Evolutionary conservation across 1,284 basidiomycete genomes (phyloP).

Genomic region (Cryptococcus jaspeensis): DNA sequence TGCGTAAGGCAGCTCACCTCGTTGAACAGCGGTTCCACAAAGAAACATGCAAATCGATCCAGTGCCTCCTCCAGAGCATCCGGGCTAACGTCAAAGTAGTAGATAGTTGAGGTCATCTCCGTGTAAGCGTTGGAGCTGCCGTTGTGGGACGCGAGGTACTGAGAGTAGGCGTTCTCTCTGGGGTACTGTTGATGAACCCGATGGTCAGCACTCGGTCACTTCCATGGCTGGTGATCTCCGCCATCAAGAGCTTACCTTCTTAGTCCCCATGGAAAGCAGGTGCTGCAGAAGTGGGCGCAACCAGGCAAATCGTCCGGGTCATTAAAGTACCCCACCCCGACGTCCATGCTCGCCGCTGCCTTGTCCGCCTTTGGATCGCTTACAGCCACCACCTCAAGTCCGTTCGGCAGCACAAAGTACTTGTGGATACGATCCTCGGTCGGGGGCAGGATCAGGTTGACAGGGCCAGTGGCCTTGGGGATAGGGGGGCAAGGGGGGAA

Average conservation of each 20-base stretch:
- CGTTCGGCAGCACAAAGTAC: conserved; percentile 81
- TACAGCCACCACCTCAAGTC: conserved; percentile 79
- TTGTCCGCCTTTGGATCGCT: conserved; percentile 89
- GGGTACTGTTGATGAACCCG: conserved; percentile 61
- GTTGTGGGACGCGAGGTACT: conserved; percentile 87
- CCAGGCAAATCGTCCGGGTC: conserved; percentile 73
- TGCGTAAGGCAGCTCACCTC: conserved; percentile 26
- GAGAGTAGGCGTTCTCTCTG: conserved; percentile 86
- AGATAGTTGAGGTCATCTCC: conserved; percentile 85
- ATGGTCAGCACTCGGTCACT: conserved; percentile 28
- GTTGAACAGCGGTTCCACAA: conserved; percentile 87
- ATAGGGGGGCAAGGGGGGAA: conserved; percentile 38
- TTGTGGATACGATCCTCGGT: conserved; percentile 75
- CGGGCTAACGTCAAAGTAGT: conserved; percentile 80
- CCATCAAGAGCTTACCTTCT: conserved; percentile 43
- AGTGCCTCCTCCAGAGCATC: conserved; percentile 80
- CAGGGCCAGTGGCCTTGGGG: conserved; percentile 41
- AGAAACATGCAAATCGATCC: conserved; percentile 90
- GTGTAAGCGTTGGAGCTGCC: conserved; percentile 94
- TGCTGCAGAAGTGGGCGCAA: conserved; percentile 63
- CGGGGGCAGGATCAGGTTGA: conserved; percentile 61
- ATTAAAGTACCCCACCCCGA: conserved; percentile 91
- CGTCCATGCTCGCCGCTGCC: conserved; percentile 90
- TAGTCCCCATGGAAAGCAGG: conserved; percentile 76
- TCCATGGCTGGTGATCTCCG: too few species aligned